Base-by-base conservation (phyloP, 176 grass and related monocot species). In the Metroxylon sagu region DNA sequence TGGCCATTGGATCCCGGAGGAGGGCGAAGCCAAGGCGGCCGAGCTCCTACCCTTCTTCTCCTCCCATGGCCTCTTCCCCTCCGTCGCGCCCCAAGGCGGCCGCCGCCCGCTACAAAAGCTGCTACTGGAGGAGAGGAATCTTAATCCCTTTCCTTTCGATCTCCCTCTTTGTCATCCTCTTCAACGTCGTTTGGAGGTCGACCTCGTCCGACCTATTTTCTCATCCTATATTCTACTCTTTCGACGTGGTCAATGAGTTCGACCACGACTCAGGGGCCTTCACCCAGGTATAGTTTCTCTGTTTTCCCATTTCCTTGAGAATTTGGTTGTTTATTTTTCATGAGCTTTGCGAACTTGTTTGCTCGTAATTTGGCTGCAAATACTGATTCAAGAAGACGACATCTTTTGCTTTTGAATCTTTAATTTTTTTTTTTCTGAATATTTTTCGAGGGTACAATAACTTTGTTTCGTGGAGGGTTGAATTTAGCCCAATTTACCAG, bases 181-280 rank as follows among this genome's bases (percentile, higher is more conserved):
- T 71, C 3, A 30, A 14, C 19, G 17, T 60, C 26, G 18, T 25
- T 8, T 71, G 69, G 69, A 50, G 8, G 48, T 19, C n/a, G 69
- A 52, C 29, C 0, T 15, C 66, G 16, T 28, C 19, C 14, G 15
- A 2, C 53, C 6, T 18, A 16, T 18, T 4, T 7, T 25, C 48
- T 5, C 12, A 51, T n/a, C 4, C 67, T 70, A 25, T 6, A 52
- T 87, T 90, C 77, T 95, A 82, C 64, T 76, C 86, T 35, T 90
- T 90, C 65, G 86, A 90, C 25, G 64, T 87, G 3, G 65, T 90
- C 18, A 82, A 82, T 57, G 91, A 90, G 68, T 96, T 86, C 59
- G 83, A 83, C 12, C 91, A 96, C 49, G 91, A 96, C 14, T 80
- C 86, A 19, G 43, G 63, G 7, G 91, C 91, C 60, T 90, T 90